These are phyloP conservation scores for Chrysanthemum seticuspe DNA, from an alignment of 129 eudicot species.

Conservation along the genomic window DNA sequence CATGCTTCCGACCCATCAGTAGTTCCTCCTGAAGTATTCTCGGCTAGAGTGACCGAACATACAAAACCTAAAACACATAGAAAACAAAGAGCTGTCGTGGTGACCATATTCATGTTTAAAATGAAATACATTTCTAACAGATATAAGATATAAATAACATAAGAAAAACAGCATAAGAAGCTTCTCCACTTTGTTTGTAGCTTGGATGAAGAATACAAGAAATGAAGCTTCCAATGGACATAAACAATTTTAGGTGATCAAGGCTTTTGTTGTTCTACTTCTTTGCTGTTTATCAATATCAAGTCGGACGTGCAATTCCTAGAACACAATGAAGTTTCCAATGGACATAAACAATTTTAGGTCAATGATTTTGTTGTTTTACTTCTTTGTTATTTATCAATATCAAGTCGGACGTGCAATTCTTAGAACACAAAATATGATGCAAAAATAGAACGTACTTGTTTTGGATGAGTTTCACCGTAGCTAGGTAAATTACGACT, in stretches of 20 bases:
- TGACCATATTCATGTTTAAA: slow-evolving; percentile 16
- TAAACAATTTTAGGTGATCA: background rate
- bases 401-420: too few relatives aligned
- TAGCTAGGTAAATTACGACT: too few relatives aligned
- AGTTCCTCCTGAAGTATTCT: slow-evolving; percentile 23
- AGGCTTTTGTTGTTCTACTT: slow-evolving; percentile 6
- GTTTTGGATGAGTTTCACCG: too few relatives aligned
- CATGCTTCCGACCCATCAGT: slow-evolving; percentile 60
- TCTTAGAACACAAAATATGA: too few relatives aligned
- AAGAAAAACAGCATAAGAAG: slow-evolving; percentile 17
- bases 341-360: too few relatives aligned
- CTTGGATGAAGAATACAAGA: slow-evolving; percentile 34
- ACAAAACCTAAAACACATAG: slow-evolving; percentile 15
- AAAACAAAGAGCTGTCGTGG: slow-evolving; percentile 16
- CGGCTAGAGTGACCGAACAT: slow-evolving; percentile 14
- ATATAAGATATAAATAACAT: slow-evolving; percentile 4
- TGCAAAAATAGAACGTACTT: too few relatives aligned
- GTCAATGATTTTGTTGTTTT: too few relatives aligned
- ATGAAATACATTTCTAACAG: background rate
- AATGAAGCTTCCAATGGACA: slow-evolving; percentile 12
- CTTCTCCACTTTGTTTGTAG: slow-evolving; percentile 21
- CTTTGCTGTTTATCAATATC: slow-evolving; percentile 2
- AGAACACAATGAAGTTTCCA: too few relatives aligned
- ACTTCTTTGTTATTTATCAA: too few relatives aligned
- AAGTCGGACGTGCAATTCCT: background rate